Base-by-base conservation (phyloP, 768 basidiomycete species). In the Porpolomopsis calyptriformis region DNA sequence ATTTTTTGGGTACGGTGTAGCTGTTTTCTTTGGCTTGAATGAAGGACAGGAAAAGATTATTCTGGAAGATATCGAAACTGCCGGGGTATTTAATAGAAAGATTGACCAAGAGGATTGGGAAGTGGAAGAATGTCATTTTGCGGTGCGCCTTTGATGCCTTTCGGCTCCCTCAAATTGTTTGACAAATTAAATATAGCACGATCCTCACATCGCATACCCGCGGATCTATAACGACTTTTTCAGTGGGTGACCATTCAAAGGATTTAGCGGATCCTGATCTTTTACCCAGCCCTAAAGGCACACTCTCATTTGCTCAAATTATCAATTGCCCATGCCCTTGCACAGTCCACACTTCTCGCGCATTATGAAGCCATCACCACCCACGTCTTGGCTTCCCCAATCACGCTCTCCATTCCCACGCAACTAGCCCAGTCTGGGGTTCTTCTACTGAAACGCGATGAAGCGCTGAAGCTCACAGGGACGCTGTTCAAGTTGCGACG, bases 171-270 rank as follows among this genome's bases (percentile, higher is more conserved):
- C 27, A 12, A n/a, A n/a, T 20, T 24, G 39, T 29, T 23, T 26
- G 42, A 18, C 47, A 36, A 43, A 45, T 26, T 45, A 19, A 35
- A 47, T 49, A 44, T 16, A 87, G 87, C 85, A 91, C 57, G 92
- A 97, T 56, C 75, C 84, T 2, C 64, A 79, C 45, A 89, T 92
- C 8, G 72, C 77, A 1, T 90, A 84, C 55, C 93, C 92, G 12
- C 77, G 92, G 38, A 92, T 97, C 52, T 96, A 88, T 66, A 94
- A 97, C 51, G 92, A 94, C 61, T 88, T 93, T 65, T 94, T 93
- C 66, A 92, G 91, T 92, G 57, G 53, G 84, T 71, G 31, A 7
- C 24, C 42, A 5, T 51, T 7, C 23, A 4, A 20, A 33, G 25
- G 7, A 7, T 20, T 27, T 19, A 39, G 10, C 34, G 52, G 16